phyloP scores from a whole-genome alignment of 257 asterid genomes.

The Solanum microdontum region DNA sequence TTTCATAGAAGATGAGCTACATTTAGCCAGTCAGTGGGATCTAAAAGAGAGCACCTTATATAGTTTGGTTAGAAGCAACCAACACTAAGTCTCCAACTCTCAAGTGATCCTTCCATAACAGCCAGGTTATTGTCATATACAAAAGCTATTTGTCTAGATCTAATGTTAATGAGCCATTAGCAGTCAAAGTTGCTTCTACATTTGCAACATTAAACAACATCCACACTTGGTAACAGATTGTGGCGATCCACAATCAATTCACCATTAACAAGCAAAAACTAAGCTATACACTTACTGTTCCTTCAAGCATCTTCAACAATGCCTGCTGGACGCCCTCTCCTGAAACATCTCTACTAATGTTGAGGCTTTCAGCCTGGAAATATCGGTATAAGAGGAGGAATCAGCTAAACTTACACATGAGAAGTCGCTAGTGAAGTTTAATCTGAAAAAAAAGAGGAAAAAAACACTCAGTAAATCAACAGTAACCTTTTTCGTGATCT shows the following conservation, averaged over 20 bases:
- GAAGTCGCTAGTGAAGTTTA: neutral
- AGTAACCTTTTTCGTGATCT: conserved; percentile 83
- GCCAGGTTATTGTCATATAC: neutral
- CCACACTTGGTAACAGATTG: neutral
- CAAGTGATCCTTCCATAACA: neutral
- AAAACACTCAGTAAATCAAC: neutral
- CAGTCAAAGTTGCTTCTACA: neutral
- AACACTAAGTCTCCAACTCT: neutral
- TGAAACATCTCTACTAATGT: conserved; percentile 95
- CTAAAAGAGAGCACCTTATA: neutral
- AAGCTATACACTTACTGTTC: conserved; percentile 61
- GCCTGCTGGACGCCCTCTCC: conserved; percentile 99
- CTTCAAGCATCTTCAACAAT: conserved; percentile 97
- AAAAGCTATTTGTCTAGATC: neutral
- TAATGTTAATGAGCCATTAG: neutral
- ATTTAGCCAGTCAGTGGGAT: neutral
- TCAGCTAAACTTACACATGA: neutral
- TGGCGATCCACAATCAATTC: neutral
- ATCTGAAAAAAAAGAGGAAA: neutral
- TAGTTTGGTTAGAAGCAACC: neutral
- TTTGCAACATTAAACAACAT: neutral
- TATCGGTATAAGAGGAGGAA: neutral
- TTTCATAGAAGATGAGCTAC: neutral
- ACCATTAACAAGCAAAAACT: neutral
- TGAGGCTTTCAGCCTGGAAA: conserved; percentile 85